Evolutionary conservation across 306 rosid genomes (phyloP), one percentile per base, ranked within the genome.

Genomic region (Corylus avellana): DNA sequence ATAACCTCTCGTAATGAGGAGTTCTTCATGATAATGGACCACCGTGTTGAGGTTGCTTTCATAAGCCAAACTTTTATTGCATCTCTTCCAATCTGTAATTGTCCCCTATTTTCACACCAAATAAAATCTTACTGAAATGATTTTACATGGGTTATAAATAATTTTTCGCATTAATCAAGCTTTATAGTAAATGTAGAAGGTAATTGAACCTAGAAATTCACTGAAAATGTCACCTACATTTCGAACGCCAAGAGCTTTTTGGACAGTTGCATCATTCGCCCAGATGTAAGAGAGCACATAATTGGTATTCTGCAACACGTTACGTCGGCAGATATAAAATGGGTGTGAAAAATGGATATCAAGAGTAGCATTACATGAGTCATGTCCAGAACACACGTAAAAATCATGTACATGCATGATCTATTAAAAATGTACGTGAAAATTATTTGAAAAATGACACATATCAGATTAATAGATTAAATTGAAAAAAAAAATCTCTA

Each of bases 281-380:
- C 75, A 78, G 12, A 78, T n/a, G 53, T 78, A 78, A 6, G 81
- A 78, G 49, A 57, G 76, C 81, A 78, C 76, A 56, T 78, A 78
- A 29, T 78, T 70, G 6, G 5, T 8, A n/a, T 69, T 78, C 81
- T 78, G 76, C 61, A 46, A 17, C 27, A 18, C 8, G 44, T 62
- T 27, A 27, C 35, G 35, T 32, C 35, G 27, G 17, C 3, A 37
- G 2, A 32, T 32, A 32, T 32, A 32, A 32, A 32, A 32, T 32
- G 35, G 0, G 35, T 1, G 2, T 32, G 2, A 32, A 32, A 32
- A 32, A 1, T 32, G 2, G 35, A 32, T 32, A 1, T 32, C 35
- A 32, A 32, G 35, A 32, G 35, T 1, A 32, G 2, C 35, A 32
- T 32, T 32, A 32, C 35, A 1, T 0, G 35, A 32, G 35, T 32